Base-by-base conservation (phyloP, 108 stramenopile genomes). In the Skeletonema marinoi region DNA sequence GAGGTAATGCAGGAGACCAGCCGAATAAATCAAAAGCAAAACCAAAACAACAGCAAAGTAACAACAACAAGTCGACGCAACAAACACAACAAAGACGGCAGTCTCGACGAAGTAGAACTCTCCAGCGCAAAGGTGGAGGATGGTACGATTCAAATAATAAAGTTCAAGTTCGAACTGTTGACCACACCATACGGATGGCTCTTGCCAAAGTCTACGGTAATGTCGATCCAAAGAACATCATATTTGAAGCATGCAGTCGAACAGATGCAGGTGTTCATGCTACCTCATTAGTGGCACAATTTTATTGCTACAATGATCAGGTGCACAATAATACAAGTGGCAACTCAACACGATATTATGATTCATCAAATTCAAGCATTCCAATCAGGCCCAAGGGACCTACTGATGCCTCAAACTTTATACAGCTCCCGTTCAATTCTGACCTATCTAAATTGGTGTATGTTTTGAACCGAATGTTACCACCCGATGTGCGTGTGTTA, bases 251-350 rank as follows among this genome's bases (percentile, higher is more conserved):
- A 25, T 93, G 90, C 68, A 91, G 90, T 67, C 87, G 92, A 2
- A 93, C 92, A 32, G 95, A 96, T 79, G 85, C 83, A 33, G 94
- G 95, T 12, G 92, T 96, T 48, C 95, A 96, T 74, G 89, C 92
- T 13, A 69, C 50, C 21, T 80, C 86, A 12, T 78, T 88, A 83
- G 75, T 92, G 25, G 92, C 92, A 1, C 90, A 89, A 58, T 66
- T 93, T 16, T 96, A 92, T 65, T 89, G 92, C 42, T 48, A 84
- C 32, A 41, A 75, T 65, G 48, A 58, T 35, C 38, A 67, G 25
- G 32, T 8, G 3, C 46, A 25, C 6, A 56, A 11, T 66, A 7
- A 11, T 66, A 7, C 6, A 39, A 32, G 25, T 10, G 25, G 0
- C 8, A 56, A 56, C 25, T 21, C 54, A 8, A 56, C 54, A 10